Percentiles rank a stretch among this genome's conserved stretches.
These are phyloP conservation scores for Stemphylium beticola DNA, from an alignment of 2,329 filamentous ascomycete genomes.

Conservation along the genomic window DNA sequence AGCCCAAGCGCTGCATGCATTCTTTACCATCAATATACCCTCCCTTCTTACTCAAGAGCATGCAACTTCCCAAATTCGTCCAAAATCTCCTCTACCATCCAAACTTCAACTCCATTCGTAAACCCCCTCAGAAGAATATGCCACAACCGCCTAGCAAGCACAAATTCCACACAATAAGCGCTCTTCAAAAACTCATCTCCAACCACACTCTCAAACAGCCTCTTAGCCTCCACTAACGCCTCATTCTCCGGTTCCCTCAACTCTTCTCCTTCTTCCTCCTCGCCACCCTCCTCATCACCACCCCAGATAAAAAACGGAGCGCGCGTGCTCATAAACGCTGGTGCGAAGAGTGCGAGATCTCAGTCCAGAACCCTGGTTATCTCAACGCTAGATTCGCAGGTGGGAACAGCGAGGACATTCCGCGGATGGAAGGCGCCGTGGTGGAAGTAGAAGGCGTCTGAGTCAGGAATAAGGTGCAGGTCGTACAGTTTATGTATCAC, in stretches of 20 bases:
- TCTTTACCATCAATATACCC: no score
- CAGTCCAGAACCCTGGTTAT: slow-evolving; percentile 34
- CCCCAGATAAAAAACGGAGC: slow-evolving; percentile 29
- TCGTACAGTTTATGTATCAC: not conserved
- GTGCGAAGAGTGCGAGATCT: slow-evolving; percentile 30
- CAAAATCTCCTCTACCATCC: not conserved
- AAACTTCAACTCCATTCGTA: not conserved
- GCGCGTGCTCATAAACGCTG: slow-evolving; percentile 20
- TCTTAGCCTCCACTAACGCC: not conserved
- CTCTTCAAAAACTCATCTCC: not conserved
- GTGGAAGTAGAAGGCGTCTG: not conserved
- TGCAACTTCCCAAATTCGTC: not conserved
- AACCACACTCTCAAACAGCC: not conserved
- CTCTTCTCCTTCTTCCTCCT: no score
- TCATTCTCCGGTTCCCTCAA: not conserved
- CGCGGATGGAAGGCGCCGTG: not conserved
- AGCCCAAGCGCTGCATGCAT: no score
- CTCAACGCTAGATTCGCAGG: not conserved
- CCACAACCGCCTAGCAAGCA: not conserved
- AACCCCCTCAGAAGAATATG: not conserved
- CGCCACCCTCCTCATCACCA: not conserved
- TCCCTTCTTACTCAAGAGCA: no score
- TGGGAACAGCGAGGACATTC: not conserved
- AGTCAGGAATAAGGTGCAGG: not conserved
- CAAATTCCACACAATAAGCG: not conserved